Conservation (phyloP, 2,329 filamentous ascomycete species). For the Hymenoscyphus albidus region DNA sequence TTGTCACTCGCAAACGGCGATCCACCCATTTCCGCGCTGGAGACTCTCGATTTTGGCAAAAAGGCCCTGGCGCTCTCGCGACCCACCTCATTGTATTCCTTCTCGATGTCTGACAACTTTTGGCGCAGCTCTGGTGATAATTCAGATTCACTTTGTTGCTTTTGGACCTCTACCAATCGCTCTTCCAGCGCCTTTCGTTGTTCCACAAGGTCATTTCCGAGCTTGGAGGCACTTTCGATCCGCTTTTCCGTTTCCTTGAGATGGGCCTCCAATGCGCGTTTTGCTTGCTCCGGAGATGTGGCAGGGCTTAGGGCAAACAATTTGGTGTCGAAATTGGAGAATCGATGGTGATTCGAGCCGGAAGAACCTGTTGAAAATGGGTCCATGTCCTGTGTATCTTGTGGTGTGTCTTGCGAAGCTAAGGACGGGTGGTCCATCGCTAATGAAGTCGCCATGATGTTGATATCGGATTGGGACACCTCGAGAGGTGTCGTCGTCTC, state of each 20-base stretch:
- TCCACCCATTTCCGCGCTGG: conserved; percentile 58
- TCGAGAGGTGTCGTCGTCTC: background rate
- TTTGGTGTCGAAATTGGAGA: conserved; percentile 78
- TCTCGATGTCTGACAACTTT: conserved; percentile 82
- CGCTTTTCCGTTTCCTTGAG: conserved; percentile 87
- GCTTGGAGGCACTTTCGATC: conserved; percentile 83
- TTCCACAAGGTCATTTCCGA: conserved; percentile 82
- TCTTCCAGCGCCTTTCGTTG: conserved; percentile 82
- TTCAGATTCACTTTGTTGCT: conserved; percentile 69
- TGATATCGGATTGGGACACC: background rate
- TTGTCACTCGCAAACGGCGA: conserved; percentile 45
- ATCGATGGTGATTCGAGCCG: conserved; percentile 67
- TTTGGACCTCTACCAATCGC: conserved; percentile 78
- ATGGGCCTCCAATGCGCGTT: conserved; percentile 84
- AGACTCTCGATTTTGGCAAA: conserved; percentile 75
- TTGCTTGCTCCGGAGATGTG: conserved; percentile 80
- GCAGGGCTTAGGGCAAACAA: conserved; percentile 72
- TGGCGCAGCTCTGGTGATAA: conserved; percentile 78
- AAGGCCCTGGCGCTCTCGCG: conserved; percentile 86
- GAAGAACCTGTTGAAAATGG: conserved; percentile 53
- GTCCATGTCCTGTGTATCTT: conserved; percentile 34
- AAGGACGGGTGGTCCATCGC: conserved; percentile 28
- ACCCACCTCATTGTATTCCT: conserved; percentile 91
- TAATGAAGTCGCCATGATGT: conserved; percentile 28
- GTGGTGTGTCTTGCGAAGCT: conserved; percentile 22